A percentile compares a stretch with the other conserved stretches of the same genome.
These are phyloP conservation scores for Phytophthora brassicae DNA, from an alignment of 352 stramenopile species.

Conservation along the genomic window DNA sequence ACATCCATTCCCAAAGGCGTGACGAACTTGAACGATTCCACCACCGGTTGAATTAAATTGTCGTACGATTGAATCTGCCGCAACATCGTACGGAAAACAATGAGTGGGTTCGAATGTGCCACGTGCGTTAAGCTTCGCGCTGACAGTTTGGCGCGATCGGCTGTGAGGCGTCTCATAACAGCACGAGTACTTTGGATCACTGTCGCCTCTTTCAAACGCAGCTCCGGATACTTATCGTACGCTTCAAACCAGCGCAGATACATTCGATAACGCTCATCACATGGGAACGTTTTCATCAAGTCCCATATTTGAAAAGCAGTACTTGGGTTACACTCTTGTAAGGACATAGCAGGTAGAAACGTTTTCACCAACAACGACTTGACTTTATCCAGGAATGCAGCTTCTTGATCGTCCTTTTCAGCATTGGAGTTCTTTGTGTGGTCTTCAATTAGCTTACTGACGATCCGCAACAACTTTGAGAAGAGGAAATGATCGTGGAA, in stretches of 20 bases:
- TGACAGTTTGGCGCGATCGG: slow-evolving; percentile 77
- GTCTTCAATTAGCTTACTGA: slow-evolving; percentile 54
- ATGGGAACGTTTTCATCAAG: slow-evolving; percentile 72
- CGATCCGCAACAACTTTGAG: slow-evolving; percentile 69
- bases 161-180: slow-evolving; percentile 82
- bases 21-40: slow-evolving; percentile 95
- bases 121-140: slow-evolving; percentile 83
- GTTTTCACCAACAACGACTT: slow-evolving; percentile 59
- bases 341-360: slow-evolving; percentile 75
- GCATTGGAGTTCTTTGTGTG: slow-evolving; percentile 27
- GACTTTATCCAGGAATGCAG: slow-evolving; percentile 31
- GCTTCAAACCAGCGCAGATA: slow-evolving; percentile 79
- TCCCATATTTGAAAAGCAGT: slow-evolving; percentile 84
- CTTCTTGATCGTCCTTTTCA: slow-evolving; percentile 18
- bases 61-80: slow-evolving; percentile 97
- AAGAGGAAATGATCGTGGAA: slow-evolving; percentile 75
- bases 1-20: slow-evolving; percentile 94
- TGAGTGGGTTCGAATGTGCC: slow-evolving; percentile 92
- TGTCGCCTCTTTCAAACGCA: slow-evolving; percentile 72
- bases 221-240: slow-evolving; percentile 54
- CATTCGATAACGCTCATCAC: slow-evolving; percentile 77
- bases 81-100: slow-evolving; percentile 94
- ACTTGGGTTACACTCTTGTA: slow-evolving; percentile 77
- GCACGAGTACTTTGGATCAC: slow-evolving; percentile 70
- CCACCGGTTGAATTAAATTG: slow-evolving; percentile 95